These are phyloP conservation scores for Echites panduratus DNA, from an alignment of 257 asterid genomes.

Conservation along the genomic window DNA sequence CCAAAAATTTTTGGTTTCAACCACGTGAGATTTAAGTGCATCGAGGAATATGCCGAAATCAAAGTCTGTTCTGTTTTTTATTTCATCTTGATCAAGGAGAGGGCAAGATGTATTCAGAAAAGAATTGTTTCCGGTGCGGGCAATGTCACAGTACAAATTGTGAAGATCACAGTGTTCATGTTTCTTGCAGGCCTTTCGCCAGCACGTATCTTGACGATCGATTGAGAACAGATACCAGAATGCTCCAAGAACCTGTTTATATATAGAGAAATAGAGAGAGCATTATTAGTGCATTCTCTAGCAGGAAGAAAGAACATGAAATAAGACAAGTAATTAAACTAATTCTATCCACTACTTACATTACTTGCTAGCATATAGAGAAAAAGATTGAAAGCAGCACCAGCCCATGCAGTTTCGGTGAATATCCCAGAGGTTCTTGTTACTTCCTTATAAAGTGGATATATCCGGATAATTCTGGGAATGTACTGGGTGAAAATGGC, in stretches of 20 bases:
- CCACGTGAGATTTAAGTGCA: slow-evolving; percentile 48
- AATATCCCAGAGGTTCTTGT: slow-evolving; percentile 51
- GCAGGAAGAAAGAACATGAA: not conserved
- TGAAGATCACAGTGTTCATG: slow-evolving; percentile 3
- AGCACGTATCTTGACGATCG: slow-evolving; percentile 53
- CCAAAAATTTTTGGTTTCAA: slow-evolving; percentile 30
- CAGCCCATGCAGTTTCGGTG: slow-evolving; percentile 63
- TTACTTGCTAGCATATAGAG: slow-evolving; percentile 67
- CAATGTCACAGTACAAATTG: slow-evolving; percentile 33
- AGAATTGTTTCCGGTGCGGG: slow-evolving; percentile 5
- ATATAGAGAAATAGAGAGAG: not conserved
- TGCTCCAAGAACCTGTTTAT: slow-evolving; percentile 45
- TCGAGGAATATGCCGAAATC: slow-evolving; percentile 64
- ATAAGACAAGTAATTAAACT: not conserved
- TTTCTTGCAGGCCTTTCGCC: slow-evolving; percentile 37
- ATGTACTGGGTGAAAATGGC: slow-evolving; percentile 41
- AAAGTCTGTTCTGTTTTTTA: slow-evolving; percentile 29
- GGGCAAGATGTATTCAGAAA: slow-evolving; percentile 41
- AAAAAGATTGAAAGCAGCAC: slow-evolving; percentile 61
- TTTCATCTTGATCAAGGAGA: slow-evolving; percentile 29
- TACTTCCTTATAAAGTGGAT: slow-evolving; percentile 50
- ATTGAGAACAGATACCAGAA: slow-evolving; percentile 59
- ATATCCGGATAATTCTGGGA: slow-evolving; percentile 49
- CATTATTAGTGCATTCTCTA: not conserved
- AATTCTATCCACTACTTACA: slow-evolving; percentile 22